Percentiles rank a stretch among this genome's conserved stretches.
These are phyloP conservation scores for Penicillium sp. DNA, from an alignment of 2,329 filamentous ascomycete species.

Conservation along the genomic window DNA sequence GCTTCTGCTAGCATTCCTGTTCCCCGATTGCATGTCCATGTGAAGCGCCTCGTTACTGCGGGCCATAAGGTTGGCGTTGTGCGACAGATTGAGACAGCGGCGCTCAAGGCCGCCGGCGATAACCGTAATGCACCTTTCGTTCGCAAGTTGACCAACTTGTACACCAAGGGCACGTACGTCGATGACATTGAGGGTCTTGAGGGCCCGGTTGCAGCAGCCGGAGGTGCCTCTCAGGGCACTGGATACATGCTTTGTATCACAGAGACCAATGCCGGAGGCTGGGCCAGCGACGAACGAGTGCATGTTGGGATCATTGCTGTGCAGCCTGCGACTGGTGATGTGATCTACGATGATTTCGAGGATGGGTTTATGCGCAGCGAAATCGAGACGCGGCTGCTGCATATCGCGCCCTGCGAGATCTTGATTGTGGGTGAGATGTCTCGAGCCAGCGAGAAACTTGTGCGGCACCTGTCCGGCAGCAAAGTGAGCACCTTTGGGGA, in stretches of 20 bases:
- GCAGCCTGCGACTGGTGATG: constrained; percentile 91
- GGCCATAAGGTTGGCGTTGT: constrained; percentile 97
- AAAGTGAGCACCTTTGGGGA: constrained; percentile 92
- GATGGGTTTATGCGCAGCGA: constrained; percentile 97
- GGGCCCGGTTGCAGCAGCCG: constrained; percentile 52
- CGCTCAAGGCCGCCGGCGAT: constrained; percentile 89
- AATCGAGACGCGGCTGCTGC: constrained; percentile 89
- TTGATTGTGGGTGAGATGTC: constrained; percentile 88
- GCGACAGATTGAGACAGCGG: constrained; percentile 89
- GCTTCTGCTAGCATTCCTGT: constrained; percentile 95
- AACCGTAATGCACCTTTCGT: constrained; percentile 91
- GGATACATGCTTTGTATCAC: constrained; percentile 95
- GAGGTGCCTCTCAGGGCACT: constrained; percentile 57
- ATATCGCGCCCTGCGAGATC: constrained; percentile 94
- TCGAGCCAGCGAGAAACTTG: constrained; percentile 85
- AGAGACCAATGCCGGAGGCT: constrained; percentile 73
- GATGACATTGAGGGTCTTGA: constrained; percentile 85
- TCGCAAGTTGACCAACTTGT: constrained; percentile 89
- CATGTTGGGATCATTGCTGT: constrained; percentile 89
- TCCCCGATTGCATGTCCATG: constrained; percentile 85
- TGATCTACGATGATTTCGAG: constrained; percentile 93
- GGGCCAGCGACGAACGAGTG: constrained; percentile 88
- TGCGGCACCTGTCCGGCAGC: constrained; percentile 83
- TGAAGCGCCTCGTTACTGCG: constrained; percentile 85
- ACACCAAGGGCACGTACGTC: constrained; percentile 97